Base-by-base conservation (phyloP, 148 eudicot genomes). In the Chenopodium album region DNA sequence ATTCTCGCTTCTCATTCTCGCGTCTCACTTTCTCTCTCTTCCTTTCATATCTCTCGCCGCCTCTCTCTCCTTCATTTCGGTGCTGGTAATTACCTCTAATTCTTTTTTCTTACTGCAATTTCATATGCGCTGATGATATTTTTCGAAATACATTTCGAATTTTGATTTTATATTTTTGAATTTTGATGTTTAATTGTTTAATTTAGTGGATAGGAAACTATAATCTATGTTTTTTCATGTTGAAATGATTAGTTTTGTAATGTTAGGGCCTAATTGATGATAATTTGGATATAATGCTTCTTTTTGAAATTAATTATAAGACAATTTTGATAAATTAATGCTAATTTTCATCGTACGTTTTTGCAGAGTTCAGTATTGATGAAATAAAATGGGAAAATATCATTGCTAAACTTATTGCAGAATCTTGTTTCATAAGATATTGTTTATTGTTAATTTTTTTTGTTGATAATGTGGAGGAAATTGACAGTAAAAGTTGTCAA, bases 51-150 rank as follows among this genome's bases (percentile, higher is more conserved):
- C 73, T 85, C 93, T 64, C 89, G 91, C 22, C 89, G 94, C 71
- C 83, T 89, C 72, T 86, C 91, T 59, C 92, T 91, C 78, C 69
- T 89, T 76, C 85, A 84, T 22, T 86, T 89, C 60, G 85, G 87
- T 75, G 79, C 87, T 54, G 91, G 92, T 91, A 77, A 77, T 28
- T 32, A 73, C 16, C 52, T 14, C 59, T n/a, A 19, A 2, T 69
- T 37, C 46, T 8, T 54, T 52, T 16, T 56, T 41, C 4, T 23
- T n/a, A 12, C 62, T 41, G 29, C 17, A 66, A 65, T 12, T 13
- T 32, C 0, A 11, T 67, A 11, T 9, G 16, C 23, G 16, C 1
- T 32, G 71, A 26, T 9, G 3, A 26, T 67, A 2, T 3, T 4
- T 56, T 4, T 56, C n/a, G n/a, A 48, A 48, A 48, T 56, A 3